Base-by-base conservation (phyloP, 2,329 filamentous ascomycete species). In the Trichoderma polysporum region DNA sequence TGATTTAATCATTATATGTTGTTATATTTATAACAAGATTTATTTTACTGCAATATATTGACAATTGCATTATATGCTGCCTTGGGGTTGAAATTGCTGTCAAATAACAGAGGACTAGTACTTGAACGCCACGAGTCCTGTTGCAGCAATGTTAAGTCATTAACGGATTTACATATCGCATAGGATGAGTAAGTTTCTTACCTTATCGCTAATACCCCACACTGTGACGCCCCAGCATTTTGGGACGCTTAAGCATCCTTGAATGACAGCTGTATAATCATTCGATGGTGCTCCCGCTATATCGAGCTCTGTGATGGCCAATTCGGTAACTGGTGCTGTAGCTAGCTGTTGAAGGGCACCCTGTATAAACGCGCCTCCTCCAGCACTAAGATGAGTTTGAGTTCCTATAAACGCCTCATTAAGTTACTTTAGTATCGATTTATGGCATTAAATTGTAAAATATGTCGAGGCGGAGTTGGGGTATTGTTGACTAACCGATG, bases 241-340 rank as follows among this genome's bases (percentile, higher is more conserved):
- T 10, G 29, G 4, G 15, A 61, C 58, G 10, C 17, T 61, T 25
- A 61, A 15, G 15, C 58, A 61, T 50, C 5, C 58, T 37, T 50
- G 58, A 29, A 52, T 45, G 27, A 61, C 45, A 8, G 45, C 45
- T 10, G 13, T 52, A 33, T 61, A 61, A 29, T 61, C 58, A 25
- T 37, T 61, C 31, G 45, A 50, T n/a, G 45, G 58, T 29, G 45
- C 58, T 9, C 31, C 19, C 15, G 22, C 45, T 2, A 60, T 60
- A 22, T 60, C 58, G 19, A 60, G 41, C n/a, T 60, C 58, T 25
- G 58, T 60, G 29, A 60, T 50, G 15, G 58, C 58, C 13, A 60
- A 9, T 35, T 60, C 58, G 10, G 58, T 50, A 19, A 60, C 31
- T 6, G 58, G 58, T 8, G 39, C 58, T 25, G 58, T 60, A 27